Evolutionary conservation across 2,329 filamentous ascomycete genomes (phyloP).

Genomic region (Apiospora hydei): DNA sequence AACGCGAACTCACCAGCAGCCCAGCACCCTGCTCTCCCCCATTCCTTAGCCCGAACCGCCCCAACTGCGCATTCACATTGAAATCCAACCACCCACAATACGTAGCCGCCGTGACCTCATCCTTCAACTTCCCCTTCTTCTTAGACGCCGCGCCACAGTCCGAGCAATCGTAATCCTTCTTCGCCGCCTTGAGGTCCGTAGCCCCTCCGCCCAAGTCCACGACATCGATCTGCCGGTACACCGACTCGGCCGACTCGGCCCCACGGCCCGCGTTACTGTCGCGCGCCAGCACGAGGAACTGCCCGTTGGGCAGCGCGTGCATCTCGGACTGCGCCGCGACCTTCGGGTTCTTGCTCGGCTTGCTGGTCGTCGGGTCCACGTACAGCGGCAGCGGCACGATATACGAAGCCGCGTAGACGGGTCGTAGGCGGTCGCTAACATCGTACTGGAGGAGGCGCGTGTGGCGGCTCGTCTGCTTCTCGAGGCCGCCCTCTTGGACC

Average conservation of each 20-base stretch:
- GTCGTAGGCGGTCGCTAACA: constrained; percentile 51
- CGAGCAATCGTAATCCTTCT: constrained; percentile 44
- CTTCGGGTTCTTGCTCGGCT: constrained; percentile 50
- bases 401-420: constrained; percentile 65
- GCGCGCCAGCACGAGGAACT: constrained; percentile 72
- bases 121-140: constrained; percentile 59
- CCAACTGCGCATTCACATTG: constrained; percentile 70
- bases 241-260: constrained; percentile 55
- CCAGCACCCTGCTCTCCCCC: constrained; percentile 65
- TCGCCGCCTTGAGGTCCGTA: constrained; percentile 63
- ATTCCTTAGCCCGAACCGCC: constrained; percentile 72
- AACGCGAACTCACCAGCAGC: constrained; percentile 51
- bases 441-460: constrained; percentile 71
- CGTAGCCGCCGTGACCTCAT: constrained; percentile 61
- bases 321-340: constrained; percentile 75
- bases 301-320: constrained; percentile 65
- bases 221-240: constrained; percentile 74
- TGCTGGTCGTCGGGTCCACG: constrained; percentile 53
- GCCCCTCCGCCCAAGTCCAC: constrained; percentile 67
- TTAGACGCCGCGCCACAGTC: constrained; percentile 39
- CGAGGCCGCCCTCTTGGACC: constrained; percentile 62
- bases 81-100: constrained; percentile 74
- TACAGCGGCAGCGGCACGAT: constrained; percentile 71
- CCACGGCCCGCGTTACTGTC: constrained; percentile 69
- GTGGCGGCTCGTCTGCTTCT: constrained; percentile 61